Evolutionary conservation across 164 flowering plant genomes (phyloP), one percentile per base, ranked within the genome.

Genomic region (Stephania japonica): DNA sequence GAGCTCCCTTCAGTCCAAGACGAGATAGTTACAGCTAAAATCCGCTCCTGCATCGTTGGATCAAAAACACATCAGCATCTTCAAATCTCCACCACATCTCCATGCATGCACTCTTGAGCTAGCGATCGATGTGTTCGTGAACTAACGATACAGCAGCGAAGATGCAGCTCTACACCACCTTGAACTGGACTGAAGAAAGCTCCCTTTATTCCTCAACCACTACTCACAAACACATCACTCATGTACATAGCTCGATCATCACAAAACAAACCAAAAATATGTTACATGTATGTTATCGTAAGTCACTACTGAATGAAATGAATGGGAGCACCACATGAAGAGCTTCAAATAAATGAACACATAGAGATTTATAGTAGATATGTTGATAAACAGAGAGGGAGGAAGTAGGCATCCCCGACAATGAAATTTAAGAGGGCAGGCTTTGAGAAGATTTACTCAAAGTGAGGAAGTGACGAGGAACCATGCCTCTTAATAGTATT

Each of bases 1-100:
- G 78, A 81, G 80, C 84, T 79, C 81, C 84, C 84, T 81, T 81
- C 84, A 81, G 84, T 81, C 84, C 84, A 81, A 81, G 79, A 59
- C 81, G 69, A 75, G 84, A 68, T 72, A 75, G 78, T 23, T 24
- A 23, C 12, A 70, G 49, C 81, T 42, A 63, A 75, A 43, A 78
- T 6, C 76, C 47, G 81, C 84, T 79, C 82, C 81, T 72, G 81
- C 84, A 66, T 77, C 82, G 79, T 77, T 81, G 70, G 73, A 77
- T 79, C 84, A 77, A 32, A 70, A 81, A 75, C 75, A 53, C 75
- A 75, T 75, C 79, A 5, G 5, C 62, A 47, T 47, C 53, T 9
- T 47, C 53, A 47, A 2, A 14, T 47, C 2, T 47, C 53, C 11
- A 9, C 53, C 16, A 47, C 26, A 1, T 14, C 61, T 32, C 43